Conservation (phyloP, 495 filamentous ascomycete species). For the Xylaria sp. region DNA sequence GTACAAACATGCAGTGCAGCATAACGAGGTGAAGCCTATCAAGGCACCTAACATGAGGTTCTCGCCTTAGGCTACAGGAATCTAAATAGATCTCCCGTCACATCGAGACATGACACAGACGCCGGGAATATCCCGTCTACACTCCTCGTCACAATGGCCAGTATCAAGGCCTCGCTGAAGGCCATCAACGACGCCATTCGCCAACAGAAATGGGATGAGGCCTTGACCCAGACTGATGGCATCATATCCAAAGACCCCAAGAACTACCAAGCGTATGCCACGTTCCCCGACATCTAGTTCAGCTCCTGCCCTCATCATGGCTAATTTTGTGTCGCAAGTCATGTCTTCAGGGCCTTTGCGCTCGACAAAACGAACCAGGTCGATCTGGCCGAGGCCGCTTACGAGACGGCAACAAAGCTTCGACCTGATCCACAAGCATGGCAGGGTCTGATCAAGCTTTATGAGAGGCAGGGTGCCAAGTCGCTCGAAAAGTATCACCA, state of each 20-base stretch:
- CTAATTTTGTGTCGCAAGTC: slow-evolving; percentile 9
- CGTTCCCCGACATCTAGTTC: background rate
- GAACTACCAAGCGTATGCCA: slow-evolving; percentile 77
- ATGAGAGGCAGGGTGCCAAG: slow-evolving; percentile 72
- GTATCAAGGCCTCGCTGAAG: slow-evolving; percentile 80
- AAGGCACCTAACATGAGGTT: too few relatives aligned
- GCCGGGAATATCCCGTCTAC: slow-evolving; percentile 5
- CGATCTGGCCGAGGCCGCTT: slow-evolving; percentile 75
- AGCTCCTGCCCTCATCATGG: background rate
- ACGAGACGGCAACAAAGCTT: slow-evolving; percentile 71
- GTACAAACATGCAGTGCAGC: background rate
- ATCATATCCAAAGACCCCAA: slow-evolving; percentile 74
- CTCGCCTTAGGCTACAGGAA: background rate
- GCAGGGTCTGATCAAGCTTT: slow-evolving; percentile 88
- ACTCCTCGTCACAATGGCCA: slow-evolving; percentile 50
- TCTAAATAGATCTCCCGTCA: background rate
- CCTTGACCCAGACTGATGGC: slow-evolving; percentile 68
- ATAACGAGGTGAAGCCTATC: background rate
- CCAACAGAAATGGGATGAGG: slow-evolving; percentile 77
- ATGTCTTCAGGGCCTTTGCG: slow-evolving; percentile 83
- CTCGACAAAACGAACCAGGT: slow-evolving; percentile 74
- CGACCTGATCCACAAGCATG: slow-evolving; percentile 72
- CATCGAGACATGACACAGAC: slow-evolving; percentile 27
- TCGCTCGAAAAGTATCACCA: slow-evolving; percentile 77
- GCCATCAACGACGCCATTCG: slow-evolving; percentile 81